phyloP scores from a whole-genome alignment of 1,139 yeast species.

The Sugiyamaella novakii region DNA sequence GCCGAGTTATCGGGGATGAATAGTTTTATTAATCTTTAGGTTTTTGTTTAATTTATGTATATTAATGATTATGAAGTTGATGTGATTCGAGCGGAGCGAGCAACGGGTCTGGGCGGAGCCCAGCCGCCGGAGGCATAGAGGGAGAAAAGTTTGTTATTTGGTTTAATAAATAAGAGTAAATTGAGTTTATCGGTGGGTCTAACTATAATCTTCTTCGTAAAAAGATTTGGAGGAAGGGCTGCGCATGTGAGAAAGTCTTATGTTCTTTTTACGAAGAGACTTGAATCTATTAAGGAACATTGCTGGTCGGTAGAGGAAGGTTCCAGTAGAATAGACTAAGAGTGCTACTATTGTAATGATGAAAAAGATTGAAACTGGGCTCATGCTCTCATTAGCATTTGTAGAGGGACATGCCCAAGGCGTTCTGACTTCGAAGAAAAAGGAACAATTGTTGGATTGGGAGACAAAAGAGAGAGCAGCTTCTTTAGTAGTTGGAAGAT shows the following conservation, averaged over 20 bases:
- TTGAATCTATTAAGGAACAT: slow-evolving; percentile 22
- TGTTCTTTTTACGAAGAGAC: background rate
- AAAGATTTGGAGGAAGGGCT: background rate
- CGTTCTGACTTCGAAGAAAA: slow-evolving; percentile 81
- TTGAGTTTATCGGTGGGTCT: too few species aligned
- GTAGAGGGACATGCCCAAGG: slow-evolving; percentile 88
- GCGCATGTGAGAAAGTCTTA: background rate
- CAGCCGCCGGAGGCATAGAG: slow-evolving; percentile 14
- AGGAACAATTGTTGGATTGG: slow-evolving; percentile 72
- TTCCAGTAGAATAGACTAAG: slow-evolving; percentile 37
- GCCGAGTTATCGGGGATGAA: slow-evolving; percentile 37
- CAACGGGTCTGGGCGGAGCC: slow-evolving; percentile 6
- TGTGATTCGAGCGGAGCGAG: slow-evolving; percentile 6
- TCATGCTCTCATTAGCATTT: slow-evolving; percentile 46
- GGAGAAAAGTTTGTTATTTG: too few species aligned
- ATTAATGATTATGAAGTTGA: slow-evolving; percentile 12
- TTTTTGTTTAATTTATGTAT: slow-evolving; percentile 12
- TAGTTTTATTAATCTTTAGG: slow-evolving; percentile 28
- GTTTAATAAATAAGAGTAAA: too few species aligned
- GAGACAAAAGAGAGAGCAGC: slow-evolving; percentile 76
- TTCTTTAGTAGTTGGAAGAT: slow-evolving; percentile 53
- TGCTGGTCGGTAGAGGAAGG: slow-evolving; percentile 26
- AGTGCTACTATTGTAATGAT: slow-evolving; percentile 42
- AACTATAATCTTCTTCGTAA: slow-evolving; percentile 10
- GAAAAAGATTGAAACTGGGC: slow-evolving; percentile 37